Evolutionary conservation across 176 grass and related monocot genomes (phyloP).

Genomic region (Aechmea fasciata): DNA sequence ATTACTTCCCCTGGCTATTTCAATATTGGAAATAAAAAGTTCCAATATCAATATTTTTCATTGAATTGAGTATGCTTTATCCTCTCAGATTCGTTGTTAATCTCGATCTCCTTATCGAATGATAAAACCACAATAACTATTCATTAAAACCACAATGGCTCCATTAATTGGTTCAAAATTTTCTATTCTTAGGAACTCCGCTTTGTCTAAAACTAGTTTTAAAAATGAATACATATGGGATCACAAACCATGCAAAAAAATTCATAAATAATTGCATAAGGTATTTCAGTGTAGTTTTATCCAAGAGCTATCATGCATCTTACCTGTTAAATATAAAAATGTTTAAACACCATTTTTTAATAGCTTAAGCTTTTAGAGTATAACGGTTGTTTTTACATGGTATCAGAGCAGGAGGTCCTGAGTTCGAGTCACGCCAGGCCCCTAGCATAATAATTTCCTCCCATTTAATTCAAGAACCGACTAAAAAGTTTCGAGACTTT

Average conservation of each 20-base stretch:
- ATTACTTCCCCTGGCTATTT: slow-evolving; percentile 95
- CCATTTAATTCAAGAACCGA: no score
- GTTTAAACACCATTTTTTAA: no score
- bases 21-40: slow-evolving; percentile 57
- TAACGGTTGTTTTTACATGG: no score
- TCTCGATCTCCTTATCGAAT: slow-evolving; percentile 31
- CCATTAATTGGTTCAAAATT: slow-evolving; percentile 48
- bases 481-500: no score
- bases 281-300: not conserved
- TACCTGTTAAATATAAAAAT: no score
- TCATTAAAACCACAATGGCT: slow-evolving; percentile 13
- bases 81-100: slow-evolving; percentile 25
- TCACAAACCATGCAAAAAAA: slow-evolving; percentile 18
- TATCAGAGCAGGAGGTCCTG: no score
- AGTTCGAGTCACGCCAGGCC: no score
- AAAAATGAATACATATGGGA: slow-evolving; percentile 12
- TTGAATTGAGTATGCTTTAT: slow-evolving; percentile 17
- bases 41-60: slow-evolving; percentile 20
- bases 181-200: slow-evolving; percentile 61
- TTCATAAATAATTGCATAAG: slow-evolving; percentile 12
- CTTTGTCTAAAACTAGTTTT: slow-evolving; percentile 31
- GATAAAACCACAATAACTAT: slow-evolving; percentile 16
- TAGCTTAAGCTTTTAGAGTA: no score
- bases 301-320: no score
- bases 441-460: no score